These are phyloP conservation scores for Ballota nigra DNA, from an alignment of 257 asterid species.

Conservation along the genomic window DNA sequence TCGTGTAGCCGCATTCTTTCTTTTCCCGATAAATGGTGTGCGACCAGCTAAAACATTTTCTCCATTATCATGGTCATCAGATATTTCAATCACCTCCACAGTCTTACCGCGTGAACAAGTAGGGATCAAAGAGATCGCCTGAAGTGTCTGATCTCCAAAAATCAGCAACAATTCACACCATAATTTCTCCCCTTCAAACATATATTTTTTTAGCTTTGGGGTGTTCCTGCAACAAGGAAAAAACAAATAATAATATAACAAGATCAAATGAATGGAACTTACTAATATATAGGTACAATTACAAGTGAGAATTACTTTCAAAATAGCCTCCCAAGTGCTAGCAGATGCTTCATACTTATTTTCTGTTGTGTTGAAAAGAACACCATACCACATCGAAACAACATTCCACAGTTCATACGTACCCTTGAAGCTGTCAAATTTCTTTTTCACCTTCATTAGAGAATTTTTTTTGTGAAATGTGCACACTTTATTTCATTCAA, in stretches of 20 bases:
- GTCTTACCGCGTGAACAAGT: not conserved
- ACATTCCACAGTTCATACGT: too few relatives aligned
- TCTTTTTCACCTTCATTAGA: not conserved
- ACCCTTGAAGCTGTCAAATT: not conserved
- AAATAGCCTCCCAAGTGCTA: not conserved
- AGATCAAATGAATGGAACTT: too few relatives aligned
- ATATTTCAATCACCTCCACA: too few relatives aligned
- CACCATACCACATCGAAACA: not conserved
- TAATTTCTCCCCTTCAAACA: not conserved
- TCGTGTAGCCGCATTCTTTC: not conserved
- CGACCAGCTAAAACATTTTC: not conserved
- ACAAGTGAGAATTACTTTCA: not conserved
- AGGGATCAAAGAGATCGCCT: not conserved
- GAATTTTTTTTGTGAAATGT: not conserved
- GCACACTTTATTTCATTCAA: not conserved
- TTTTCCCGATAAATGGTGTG: not conserved
- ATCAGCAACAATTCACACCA: not conserved
- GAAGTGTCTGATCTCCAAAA: not conserved
- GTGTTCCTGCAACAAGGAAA: too few relatives aligned
- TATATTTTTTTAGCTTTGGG: too few relatives aligned
- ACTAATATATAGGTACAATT: not conserved
- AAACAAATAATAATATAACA: too few relatives aligned
- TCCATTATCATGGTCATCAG: not conserved
- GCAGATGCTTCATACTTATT: not conserved
- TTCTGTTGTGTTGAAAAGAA: not conserved